A percentile compares a stretch with the other conserved stretches of the same genome.
Evolutionary conservation across 495 filamentous ascomycete genomes (phyloP).

Genomic region (Podospora anserina): DNA sequence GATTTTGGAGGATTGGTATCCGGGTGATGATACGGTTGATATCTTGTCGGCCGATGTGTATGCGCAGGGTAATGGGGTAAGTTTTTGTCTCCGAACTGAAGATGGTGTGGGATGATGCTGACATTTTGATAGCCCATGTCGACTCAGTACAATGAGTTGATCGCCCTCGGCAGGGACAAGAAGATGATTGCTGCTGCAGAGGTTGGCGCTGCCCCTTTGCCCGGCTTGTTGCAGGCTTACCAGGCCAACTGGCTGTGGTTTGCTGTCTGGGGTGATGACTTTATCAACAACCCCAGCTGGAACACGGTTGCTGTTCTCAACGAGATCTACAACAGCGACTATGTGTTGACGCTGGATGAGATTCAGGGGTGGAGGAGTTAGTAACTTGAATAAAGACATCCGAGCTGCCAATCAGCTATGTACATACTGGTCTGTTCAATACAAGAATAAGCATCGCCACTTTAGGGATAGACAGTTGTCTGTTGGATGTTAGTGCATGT

Average conservation of each 20-base stretch:
- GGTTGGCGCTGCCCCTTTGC: slow-evolving; percentile 45
- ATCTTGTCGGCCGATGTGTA: slow-evolving; percentile 40
- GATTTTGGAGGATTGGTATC: slow-evolving; percentile 45
- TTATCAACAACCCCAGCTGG: slow-evolving; percentile 36
- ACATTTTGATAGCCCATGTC: slow-evolving; percentile 33
- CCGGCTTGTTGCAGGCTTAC: slow-evolving; percentile 40
- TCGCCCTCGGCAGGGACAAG: slow-evolving; percentile 41
- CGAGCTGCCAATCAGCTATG: too few relatives aligned
- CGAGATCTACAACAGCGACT: slow-evolving; percentile 34
- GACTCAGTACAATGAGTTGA: slow-evolving; percentile 43
- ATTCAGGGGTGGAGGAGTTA: slow-evolving; percentile 36
- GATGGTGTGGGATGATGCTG: neutral
- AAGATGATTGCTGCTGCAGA: slow-evolving; percentile 49
- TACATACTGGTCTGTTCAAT: too few relatives aligned
- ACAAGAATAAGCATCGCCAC: too few relatives aligned
- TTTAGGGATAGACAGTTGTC: too few relatives aligned
- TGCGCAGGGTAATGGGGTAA: slow-evolving; percentile 36
- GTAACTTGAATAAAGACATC: too few relatives aligned
- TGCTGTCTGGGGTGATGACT: slow-evolving; percentile 42
- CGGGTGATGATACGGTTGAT: slow-evolving; percentile 43
- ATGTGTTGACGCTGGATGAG: slow-evolving; percentile 43
- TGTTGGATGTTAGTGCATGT: too few relatives aligned
- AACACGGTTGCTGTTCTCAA: slow-evolving; percentile 38
- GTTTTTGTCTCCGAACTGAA: slow-evolving; percentile 10
- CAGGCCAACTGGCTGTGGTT: slow-evolving; percentile 49